Evolutionary conservation across 805 yeast genomes (phyloP), one percentile per base, ranked within the genome.

Genomic region (Debaryomyces prosopidis): DNA sequence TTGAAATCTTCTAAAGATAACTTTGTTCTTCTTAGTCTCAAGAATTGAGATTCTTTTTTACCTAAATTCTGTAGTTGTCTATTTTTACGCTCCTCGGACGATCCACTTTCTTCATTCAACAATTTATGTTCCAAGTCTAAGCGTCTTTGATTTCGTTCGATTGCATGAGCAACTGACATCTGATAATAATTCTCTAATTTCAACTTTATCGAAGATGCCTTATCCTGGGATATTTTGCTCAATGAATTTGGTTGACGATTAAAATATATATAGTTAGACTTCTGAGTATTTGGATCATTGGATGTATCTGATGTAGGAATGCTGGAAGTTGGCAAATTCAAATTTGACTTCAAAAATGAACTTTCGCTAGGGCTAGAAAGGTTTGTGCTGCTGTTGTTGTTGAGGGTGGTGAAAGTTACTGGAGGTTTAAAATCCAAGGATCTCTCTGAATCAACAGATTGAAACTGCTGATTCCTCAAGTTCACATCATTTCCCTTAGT

Each of bases 101-200:
- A 58, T 5, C 68, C 68, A 48, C 87, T 81, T 26, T 85, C 84
- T 58, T 88, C 94, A 28, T 73, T 73, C 37, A 79, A 73, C 32
- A 90, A 66, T 46, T 80, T 79, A 53, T 84, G 85, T 69, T 88
- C 99, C 51, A 90, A 76, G 55, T 86, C 89, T 33, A 90, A 80
- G 34, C 97, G 77, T 66, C 98, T 82, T 65, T 91, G 97, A 63
- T 92, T 94, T 53, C 99, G 76, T 65, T 94, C 99, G 49, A 94
- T 90, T 0, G 99, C 98, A 63, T 90, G 95, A 44, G 81, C 80
- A 23, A 91, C 95, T 14, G 91, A 82, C 63, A 87, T 81, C 52
- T 89, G 89, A 67, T 89, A 90, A 61, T 81, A 88, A 59, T 89
- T 89, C 61, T 90, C 96, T 40, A 90, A 71, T 53, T 84, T 84